Percentiles rank a stretch among this genome's conserved stretches.
phyloP scores from a whole-genome alignment of 495 filamentous ascomycete species.

The Ramalina intermedia region DNA sequence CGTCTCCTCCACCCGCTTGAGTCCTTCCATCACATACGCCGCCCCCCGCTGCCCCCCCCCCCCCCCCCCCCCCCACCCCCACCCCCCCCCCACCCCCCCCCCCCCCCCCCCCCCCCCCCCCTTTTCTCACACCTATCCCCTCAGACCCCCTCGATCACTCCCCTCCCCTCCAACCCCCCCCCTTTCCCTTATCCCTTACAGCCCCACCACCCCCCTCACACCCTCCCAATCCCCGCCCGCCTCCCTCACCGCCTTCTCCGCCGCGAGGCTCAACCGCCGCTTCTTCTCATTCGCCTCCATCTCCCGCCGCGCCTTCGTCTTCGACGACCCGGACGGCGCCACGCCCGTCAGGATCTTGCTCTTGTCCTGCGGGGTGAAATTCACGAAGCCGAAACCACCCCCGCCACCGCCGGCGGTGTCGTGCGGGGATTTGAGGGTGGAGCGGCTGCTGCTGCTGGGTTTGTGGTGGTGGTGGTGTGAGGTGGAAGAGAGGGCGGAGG shows the following conservation, averaged over 20 bases:
- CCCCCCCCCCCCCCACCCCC: too few relatives aligned
- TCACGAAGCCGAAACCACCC: constrained; percentile 58
- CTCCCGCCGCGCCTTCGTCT: constrained; percentile 86
- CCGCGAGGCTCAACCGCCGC: constrained; percentile 58
- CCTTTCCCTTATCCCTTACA: constrained; percentile 1
- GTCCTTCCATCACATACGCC: too few relatives aligned
- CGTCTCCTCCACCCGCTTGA: too few relatives aligned
- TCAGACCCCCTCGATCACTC: not conserved
- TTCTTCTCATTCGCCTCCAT: constrained; percentile 70
- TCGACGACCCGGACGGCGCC: constrained; percentile 75
- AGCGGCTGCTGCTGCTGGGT: constrained; percentile 26
- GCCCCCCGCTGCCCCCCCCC: too few relatives aligned
- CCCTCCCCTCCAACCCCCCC: constrained; percentile 1
- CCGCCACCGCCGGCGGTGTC: not conserved
- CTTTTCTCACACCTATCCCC: not conserved
- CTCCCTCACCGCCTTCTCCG: constrained; percentile 55
- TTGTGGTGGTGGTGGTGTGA: constrained; percentile 16
- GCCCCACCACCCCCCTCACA: constrained; percentile 4
- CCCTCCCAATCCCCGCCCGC: constrained; percentile 61
- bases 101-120: not conserved
- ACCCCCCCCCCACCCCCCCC: too few relatives aligned
- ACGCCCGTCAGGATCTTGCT: constrained; percentile 75
- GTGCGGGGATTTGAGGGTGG: too few relatives aligned
- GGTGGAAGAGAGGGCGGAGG: constrained; percentile 12
- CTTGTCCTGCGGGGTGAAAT: constrained; percentile 77